Evolutionary conservation across 306 rosid genomes (phyloP), one percentile per base, ranked within the genome.

Genomic region (Glycyrrhiza uralensis): DNA sequence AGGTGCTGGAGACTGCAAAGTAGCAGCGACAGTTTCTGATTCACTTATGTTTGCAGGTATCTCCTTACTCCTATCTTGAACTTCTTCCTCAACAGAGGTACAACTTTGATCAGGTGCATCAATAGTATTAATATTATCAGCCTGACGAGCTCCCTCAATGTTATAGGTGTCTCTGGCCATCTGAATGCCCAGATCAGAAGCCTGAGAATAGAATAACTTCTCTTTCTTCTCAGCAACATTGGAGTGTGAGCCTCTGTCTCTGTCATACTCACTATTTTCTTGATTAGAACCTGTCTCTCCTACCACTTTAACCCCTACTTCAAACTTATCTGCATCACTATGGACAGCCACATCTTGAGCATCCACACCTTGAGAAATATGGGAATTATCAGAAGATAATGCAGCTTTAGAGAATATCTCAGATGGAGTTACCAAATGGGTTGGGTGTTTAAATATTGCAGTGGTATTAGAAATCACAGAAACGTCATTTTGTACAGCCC

Each of bases 401-500:
- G 84, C 45, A 77, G 85, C 62, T 65, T 73, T 80, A 15, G 89
- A 84, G 75, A 82, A 77, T 76, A 86, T 77, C 82, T 84, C 89
- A 7, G 90, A 84, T 49, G 94, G 94, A 60, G 94, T 88, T 55
- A 88, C 86, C 79, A 86, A 82, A 80, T 88, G 94, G 2, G 90
- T 86, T 7, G 89, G 89, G 64, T 80, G 88, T 69, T 82, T 82
- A 75, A 71, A 88, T 30, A 36, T 29, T 61, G 80, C 47, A 59
- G 86, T 66, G 72, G 82, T 2, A 80, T 65, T 84, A 80, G 90
- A 51, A 78, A 66, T 75, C 29, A 60, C 54, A 83, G 84, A 57
- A 66, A 66, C 69, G 22, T 80, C 88, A 77, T 65, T 71, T 66
- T 64, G 77, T n/a, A 33, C 56, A 63, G 66, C 67, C 61, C 73